phyloP scores from a whole-genome alignment of 2,329 filamentous ascomycete species.

The Arthrobotrys megalospora region DNA sequence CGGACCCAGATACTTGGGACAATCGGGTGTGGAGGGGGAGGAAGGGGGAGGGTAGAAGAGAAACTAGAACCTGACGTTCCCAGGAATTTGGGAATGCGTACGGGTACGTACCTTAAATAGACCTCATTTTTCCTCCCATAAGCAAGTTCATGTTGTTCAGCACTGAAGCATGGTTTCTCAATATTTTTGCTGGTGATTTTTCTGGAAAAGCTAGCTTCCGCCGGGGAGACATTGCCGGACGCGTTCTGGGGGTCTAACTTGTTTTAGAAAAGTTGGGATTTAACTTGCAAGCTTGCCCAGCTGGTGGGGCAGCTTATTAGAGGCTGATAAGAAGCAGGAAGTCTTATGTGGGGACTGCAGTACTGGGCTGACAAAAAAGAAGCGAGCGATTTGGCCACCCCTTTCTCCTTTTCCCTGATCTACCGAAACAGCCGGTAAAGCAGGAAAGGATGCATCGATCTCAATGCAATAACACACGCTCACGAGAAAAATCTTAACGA shows the following conservation, averaged over 20 bases:
- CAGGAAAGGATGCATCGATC: slow-evolving; percentile 5
- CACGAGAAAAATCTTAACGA: not conserved
- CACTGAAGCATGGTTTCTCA: not conserved
- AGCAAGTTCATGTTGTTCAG: not conserved
- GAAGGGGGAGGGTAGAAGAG: slow-evolving; percentile 12
- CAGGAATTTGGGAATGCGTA: slow-evolving; percentile 29
- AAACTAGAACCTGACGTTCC: slow-evolving; percentile 23
- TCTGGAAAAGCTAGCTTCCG: slow-evolving; percentile 11
- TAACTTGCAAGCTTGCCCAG: slow-evolving; percentile 19
- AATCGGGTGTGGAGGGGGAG: slow-evolving; percentile 18
- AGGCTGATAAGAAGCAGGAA: slow-evolving; percentile 38
- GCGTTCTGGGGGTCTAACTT: slow-evolving; percentile 15
- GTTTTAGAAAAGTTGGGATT: slow-evolving; percentile 9
- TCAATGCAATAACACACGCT: not conserved
- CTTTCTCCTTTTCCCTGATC: slow-evolving; percentile 1
- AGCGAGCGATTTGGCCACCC: slow-evolving; percentile 28
- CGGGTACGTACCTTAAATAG: slow-evolving; percentile 39
- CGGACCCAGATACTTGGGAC: slow-evolving; percentile 35
- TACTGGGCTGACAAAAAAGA: slow-evolving; percentile 17
- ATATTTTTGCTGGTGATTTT: not conserved
- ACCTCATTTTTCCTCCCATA: not conserved
- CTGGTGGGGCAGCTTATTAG: slow-evolving; percentile 30
- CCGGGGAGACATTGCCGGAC: slow-evolving; percentile 43
- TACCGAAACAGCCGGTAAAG: slow-evolving; percentile 4
- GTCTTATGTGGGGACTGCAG: slow-evolving; percentile 18